Evolutionary conservation across 2,329 filamentous ascomycete genomes (phyloP).

Genomic region (Blastomyces gilchristii): DNA sequence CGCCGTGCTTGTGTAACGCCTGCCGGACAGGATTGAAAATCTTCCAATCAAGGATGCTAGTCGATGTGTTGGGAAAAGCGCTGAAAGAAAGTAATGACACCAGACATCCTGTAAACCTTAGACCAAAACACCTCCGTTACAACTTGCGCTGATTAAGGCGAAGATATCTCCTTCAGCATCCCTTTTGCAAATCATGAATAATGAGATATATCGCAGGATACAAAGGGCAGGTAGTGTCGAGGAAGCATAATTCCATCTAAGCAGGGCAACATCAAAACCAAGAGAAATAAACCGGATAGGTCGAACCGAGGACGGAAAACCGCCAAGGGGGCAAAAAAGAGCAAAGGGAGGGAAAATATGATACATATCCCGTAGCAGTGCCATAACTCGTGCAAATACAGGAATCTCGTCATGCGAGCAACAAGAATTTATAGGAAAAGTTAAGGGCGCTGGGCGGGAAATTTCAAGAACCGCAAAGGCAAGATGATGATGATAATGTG

Average conservation of each 20-base stretch:
- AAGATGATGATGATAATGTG: neutral
- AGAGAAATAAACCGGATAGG: neutral
- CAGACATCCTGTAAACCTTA: slow-evolving; percentile 3
- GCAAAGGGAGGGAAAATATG: slow-evolving; percentile 18
- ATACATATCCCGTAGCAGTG: slow-evolving; percentile 21
- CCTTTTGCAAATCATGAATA: neutral
- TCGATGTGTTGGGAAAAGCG: neutral
- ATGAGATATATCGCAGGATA: slow-evolving; percentile 5
- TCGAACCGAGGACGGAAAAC: slow-evolving; percentile 2
- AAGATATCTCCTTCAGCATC: slow-evolving; percentile 1
- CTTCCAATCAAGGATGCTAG: neutral
- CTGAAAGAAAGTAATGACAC: neutral
- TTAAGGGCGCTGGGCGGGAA: neutral
- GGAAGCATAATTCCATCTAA: neutral
- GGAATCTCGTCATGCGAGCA: slow-evolving; percentile 1
- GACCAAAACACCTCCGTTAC: slow-evolving; percentile 12
- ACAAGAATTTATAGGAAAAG: slow-evolving; percentile 1
- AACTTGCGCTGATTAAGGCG: slow-evolving; percentile 9
- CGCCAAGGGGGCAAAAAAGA: neutral
- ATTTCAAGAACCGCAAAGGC: slow-evolving; percentile 1
- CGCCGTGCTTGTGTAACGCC: too few relatives aligned
- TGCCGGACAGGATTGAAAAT: neutral
- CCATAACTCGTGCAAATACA: slow-evolving; percentile 17
- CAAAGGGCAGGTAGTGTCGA: neutral
- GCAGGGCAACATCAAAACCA: neutral